Base-by-base conservation (phyloP, 805 yeast species). In the Candida schatavii region DNA sequence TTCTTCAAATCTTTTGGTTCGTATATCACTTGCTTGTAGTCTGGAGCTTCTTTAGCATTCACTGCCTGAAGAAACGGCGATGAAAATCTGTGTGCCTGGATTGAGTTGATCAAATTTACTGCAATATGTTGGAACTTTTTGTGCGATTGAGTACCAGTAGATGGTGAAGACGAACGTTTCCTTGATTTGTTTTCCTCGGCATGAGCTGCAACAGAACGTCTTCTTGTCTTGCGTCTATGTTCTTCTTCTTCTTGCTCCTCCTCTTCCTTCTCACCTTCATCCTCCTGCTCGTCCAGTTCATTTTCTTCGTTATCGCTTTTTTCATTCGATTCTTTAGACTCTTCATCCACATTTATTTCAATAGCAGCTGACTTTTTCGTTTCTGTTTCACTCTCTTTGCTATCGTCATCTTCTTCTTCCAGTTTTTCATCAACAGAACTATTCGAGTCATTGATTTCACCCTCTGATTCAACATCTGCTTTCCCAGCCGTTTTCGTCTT, bases 21-120 rank as follows among this genome's bases (percentile, higher is more conserved):
- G 46, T 75, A 70, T 11, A 86, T 76, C 26, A 84, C 63, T 17
- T 75, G 68, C 52, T 78, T 74, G 55, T 87, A 87, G 37, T 81
- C 77, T 2, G 85, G 88, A 5, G 89, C 91, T 40, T 78, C 86
- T 43, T 75, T 66, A 43, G 72, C 74, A 47, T 74, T 76, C 13
- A 87, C 93, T 0, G 93, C 88, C 40, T 75, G 78, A 29, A 83
- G 56, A 56, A 87, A 87, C 43, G 86, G 81, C 0, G 89, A 81
- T 0, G 93, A 85, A 52, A 77, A 83, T 43, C 87, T 69, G 57
- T 85, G 83, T 1, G 87, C 80, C 29, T 83, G 75, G 6, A 86
- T 79, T 46, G 82, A 81, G 14, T 78, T 70, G 37, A 87, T 61
- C 25, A 87, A 64, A 35, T 83, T 85, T 5, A 74, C 64, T 0